Conservation (phyloP, 2,329 filamentous ascomycete genomes). For the Emmonsiellopsis sp. region DNA sequence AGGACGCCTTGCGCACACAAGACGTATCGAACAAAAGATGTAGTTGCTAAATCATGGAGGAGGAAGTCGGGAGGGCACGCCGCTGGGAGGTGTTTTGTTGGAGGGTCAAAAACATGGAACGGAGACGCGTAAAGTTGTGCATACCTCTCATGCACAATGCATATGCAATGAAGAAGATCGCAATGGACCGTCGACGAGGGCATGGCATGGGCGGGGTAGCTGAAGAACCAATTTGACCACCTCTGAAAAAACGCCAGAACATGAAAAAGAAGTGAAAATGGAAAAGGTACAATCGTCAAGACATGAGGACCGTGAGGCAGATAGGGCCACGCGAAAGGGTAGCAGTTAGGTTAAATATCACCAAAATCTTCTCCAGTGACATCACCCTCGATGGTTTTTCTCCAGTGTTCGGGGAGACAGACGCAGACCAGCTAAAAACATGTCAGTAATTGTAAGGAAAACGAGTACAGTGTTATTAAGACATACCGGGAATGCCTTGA, state of each 20-base stretch:
- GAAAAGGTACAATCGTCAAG: slow-evolving; percentile 27
- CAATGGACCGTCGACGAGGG: background rate
- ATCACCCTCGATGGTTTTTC: slow-evolving; percentile 90
- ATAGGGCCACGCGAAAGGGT: slow-evolving; percentile 5
- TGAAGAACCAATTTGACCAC: background rate
- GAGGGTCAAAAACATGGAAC: background rate
- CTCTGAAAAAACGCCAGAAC: slow-evolving; percentile 7
- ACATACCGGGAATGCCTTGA: slow-evolving; percentile 78
- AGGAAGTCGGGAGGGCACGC: background rate
- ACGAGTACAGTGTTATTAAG: background rate
- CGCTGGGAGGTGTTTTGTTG: background rate
- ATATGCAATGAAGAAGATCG: background rate
- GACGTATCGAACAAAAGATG: background rate
- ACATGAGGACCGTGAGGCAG: slow-evolving; percentile 21
- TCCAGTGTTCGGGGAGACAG: slow-evolving; percentile 90
- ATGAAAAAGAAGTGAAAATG: background rate
- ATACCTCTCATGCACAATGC: background rate
- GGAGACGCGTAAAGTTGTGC: background rate
- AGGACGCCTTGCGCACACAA: background rate
- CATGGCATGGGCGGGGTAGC: background rate
- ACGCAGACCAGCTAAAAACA: slow-evolving; percentile 65
- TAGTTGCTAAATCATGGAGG: background rate
- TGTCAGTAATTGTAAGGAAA: background rate
- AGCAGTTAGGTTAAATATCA: slow-evolving; percentile 12
- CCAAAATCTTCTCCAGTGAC: slow-evolving; percentile 6